Conservation (phyloP, 371 early-diverging fungal genomes). For the Umbelopsis sp. region DNA sequence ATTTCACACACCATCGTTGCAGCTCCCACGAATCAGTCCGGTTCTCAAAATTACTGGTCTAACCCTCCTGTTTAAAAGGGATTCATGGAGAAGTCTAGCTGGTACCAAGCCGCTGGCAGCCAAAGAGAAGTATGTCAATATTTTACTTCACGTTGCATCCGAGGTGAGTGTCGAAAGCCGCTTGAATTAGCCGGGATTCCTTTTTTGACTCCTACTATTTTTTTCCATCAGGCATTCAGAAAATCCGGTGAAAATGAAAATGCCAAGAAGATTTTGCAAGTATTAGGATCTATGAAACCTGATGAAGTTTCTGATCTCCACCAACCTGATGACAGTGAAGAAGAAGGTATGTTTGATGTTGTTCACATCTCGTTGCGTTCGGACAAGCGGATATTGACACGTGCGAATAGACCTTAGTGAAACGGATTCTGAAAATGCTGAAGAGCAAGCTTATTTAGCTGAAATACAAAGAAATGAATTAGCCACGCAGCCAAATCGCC, state of each 20-base stretch:
- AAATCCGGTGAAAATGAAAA: conserved; percentile 11
- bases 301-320: not conserved
- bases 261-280: not conserved
- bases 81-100: conserved; percentile 38
- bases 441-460: conserved; percentile 32
- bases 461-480: conserved; percentile 25
- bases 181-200: not conserved
- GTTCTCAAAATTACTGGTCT: not conserved
- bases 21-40: not conserved
- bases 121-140: conserved; percentile 35
- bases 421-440: conserved; percentile 29
- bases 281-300: not conserved
- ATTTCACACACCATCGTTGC: not conserved
- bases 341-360: not conserved
- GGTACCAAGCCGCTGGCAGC: conserved; percentile 30
- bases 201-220: not conserved
- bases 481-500: not conserved
- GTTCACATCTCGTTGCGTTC: not conserved
- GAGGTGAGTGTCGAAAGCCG: conserved; percentile 19
- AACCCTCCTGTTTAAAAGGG: conserved; percentile 21
- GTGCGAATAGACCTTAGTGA: not conserved
- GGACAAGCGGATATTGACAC: no score
- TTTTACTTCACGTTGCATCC: conserved; percentile 27
- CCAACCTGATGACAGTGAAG: not conserved
- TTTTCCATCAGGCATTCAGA: not conserved